Conservation (phyloP, 2,329 filamentous ascomycete genomes). For the Fusarium chlamydosporum region DNA sequence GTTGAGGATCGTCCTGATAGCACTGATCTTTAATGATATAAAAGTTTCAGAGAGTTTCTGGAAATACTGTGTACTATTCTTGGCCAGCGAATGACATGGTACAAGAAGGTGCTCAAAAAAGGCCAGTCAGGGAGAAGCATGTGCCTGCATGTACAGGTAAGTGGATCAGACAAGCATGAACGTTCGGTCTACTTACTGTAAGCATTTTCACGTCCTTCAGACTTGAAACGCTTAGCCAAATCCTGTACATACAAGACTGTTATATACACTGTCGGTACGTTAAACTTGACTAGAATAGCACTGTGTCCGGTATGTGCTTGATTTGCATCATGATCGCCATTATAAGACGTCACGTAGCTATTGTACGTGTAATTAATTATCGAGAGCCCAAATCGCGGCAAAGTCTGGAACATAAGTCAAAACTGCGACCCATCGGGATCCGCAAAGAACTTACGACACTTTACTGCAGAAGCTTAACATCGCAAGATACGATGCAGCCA, state of each 20-base stretch:
- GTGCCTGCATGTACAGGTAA: not conserved
- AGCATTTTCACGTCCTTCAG: not conserved
- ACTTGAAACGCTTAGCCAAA: constrained; percentile 3
- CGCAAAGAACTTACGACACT: constrained; percentile 22
- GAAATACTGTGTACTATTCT: not conserved
- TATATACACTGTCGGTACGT: not conserved
- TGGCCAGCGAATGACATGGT: not conserved
- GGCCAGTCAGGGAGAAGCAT: not conserved
- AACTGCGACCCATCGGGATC: constrained; percentile 12
- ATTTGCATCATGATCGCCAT: constrained; percentile 19
- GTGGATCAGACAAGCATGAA: constrained; percentile 1
- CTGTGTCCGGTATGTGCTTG: not conserved
- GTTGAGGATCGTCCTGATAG: not conserved
- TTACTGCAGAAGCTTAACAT: constrained; percentile 4
- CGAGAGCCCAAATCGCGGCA: constrained; percentile 3
- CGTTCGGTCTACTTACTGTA: constrained; percentile 3
- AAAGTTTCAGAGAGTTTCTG: not conserved
- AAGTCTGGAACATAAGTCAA: not conserved
- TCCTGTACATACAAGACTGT: not conserved
- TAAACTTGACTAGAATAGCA: constrained; percentile 1
- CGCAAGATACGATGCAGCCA: constrained; percentile 5
- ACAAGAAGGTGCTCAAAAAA: constrained; percentile 7
- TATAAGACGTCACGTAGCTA: not conserved
- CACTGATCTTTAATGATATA: not conserved
- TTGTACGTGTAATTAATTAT: not conserved